These are phyloP conservation scores for Quercus robur DNA, from an alignment of 306 rosid species.

Conservation along the genomic window DNA sequence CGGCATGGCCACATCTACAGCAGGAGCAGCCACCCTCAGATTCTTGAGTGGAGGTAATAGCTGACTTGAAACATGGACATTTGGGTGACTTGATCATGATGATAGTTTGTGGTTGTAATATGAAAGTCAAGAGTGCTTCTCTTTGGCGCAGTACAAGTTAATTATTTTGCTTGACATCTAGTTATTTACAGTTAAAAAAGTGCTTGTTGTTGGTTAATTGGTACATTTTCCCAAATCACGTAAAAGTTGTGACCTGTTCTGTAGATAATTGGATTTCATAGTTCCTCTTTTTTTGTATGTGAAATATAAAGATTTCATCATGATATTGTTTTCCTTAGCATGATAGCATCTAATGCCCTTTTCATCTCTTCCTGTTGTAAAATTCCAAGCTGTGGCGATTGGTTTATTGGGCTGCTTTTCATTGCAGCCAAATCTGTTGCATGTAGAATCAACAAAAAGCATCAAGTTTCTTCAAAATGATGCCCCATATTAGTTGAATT, in stretches of 20 bases:
- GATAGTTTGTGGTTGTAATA: constrained; percentile 12
- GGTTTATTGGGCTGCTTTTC: background rate
- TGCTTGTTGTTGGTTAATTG: background rate
- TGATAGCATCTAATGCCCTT: background rate
- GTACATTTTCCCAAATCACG: background rate
- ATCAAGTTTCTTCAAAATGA: background rate
- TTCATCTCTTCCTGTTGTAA: background rate
- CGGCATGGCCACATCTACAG: constrained; percentile 36
- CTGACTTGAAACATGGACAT: background rate
- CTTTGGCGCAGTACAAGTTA: constrained; percentile 7
- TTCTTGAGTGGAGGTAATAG: constrained; percentile 29
- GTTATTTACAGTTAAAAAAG: background rate
- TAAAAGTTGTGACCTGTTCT: background rate
- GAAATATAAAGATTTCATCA: background rate
- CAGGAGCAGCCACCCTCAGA: constrained; percentile 30
- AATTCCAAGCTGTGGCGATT: background rate
- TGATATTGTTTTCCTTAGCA: background rate
- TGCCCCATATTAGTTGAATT: background rate
- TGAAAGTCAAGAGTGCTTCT: constrained; percentile 1
- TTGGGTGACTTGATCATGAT: background rate
- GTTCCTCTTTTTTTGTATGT: background rate
- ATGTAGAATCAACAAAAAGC: background rate
- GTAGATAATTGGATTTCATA: constrained; percentile 5
- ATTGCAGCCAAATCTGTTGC: background rate
- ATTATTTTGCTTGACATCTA: constrained; percentile 11